Base-by-base conservation (phyloP, 495 filamentous ascomycete species). In the Aspergillus funiculosus region DNA sequence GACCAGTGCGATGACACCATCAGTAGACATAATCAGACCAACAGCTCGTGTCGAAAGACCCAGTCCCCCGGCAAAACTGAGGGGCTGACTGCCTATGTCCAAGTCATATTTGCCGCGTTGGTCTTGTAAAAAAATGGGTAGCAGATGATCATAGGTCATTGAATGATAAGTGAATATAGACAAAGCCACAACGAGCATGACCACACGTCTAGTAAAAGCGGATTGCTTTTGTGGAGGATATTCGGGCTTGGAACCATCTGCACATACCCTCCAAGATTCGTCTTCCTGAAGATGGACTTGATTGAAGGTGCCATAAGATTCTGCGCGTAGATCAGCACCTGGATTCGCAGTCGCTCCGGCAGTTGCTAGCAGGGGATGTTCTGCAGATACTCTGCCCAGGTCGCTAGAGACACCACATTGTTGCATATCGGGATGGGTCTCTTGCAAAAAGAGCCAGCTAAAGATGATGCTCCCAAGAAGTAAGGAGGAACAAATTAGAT, bases 151-250 rank as follows among this genome's bases (percentile, higher is more conserved):
- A 52, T 85, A 92, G 10, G 84, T 86, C 87, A 92, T 92, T 27
- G 80, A 85, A 57, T 91, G 87, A 48, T 90, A 91, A 1, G 85
- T 89, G 66, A 89, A 92, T 48, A 92, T 87, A 4, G 83, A 82
- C 20, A 92, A 69, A 4, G 87, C 79, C 14, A 83, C 42, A 13
- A 87, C 76, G 4, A 91, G 73, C 69, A 84, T 81, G 48, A 79
- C 68, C 28, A 89, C 80, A 13, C 70, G 70, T 60, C 77, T 76
- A 14, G 75, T 82, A 46, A 87, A 85, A 25, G 82, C 70, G 46
- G 71, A 79, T 43, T 62, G 53, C 10, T 62, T 59, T 18, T 51
- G 57, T 14, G 67, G 40, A 18, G 63, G 58, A 26, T 57, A 50
- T 1, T 56, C 47, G 7, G 63, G 53, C 10, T 62, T 68, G 6